Base-by-base conservation (phyloP, 208 protist genomes). In the Trypanosoma brucei region DNA sequence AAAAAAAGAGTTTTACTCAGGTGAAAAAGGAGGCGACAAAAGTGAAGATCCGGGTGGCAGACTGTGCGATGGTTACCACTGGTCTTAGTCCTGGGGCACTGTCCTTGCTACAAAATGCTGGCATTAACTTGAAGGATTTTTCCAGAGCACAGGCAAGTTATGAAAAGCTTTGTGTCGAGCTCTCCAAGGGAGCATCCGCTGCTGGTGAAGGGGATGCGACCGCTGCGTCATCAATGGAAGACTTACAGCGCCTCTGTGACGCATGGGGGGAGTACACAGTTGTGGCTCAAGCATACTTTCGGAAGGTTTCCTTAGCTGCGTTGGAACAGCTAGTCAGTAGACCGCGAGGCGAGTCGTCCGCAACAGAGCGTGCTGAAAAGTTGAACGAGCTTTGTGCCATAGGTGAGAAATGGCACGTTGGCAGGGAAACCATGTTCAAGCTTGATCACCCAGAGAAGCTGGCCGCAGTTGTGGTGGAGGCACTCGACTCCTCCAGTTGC, bases 81-180 rank as follows among this genome's bases (percentile, higher is more conserved):
- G 65, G 51, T 51, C 72, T 94, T 31, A 67, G 75, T 37, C 53
- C 73, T 35, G 80, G 71, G 64, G 65, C 81, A 13, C 49, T 86
- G 58, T 70, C 83, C 56, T 55, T 92, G 30, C 69, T 94, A 45
- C 80, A 94, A 57, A 69, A 75, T 50, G 85, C 82, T 53, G 52
- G 50, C 55, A 84, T 94, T 62, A 83, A 94, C 59, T 50, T 86
- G 2, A 88, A 88, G 59, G 88, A 94, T 65, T 86, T 88, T 48
- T 75, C 62, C 40, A 88, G 84, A 66, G 88, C 88, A 3, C 46
- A 56, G 3, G 52, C 62, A 11, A 73, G 83, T n/a, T 94, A 91
- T 72, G 70, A 61, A 1, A 61, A 65, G 11, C 70, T 88, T 22
- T 57, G 76, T n/a, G 50, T 62, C 40, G 68, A 81, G 14, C 72